Percentiles rank a stretch among this genome's conserved stretches.
Conservation (phyloP, 495 filamentous ascomycete species). For the Filosporella fistucella region DNA sequence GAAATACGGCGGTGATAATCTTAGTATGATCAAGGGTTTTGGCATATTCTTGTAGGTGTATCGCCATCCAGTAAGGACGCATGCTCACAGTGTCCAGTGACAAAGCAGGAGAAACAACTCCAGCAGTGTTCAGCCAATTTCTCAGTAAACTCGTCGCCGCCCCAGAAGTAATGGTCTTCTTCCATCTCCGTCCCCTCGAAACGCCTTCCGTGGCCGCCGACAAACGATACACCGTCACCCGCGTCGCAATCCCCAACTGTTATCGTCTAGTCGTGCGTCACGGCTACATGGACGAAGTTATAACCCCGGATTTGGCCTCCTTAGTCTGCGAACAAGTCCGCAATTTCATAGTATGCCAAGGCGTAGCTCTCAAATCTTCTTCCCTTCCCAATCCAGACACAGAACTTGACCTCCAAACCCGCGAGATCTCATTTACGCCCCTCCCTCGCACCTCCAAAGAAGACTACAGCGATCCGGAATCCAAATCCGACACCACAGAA, state of each 20-base stretch:
- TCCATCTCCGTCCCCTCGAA: conserved; percentile 55
- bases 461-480: conserved; percentile 1
- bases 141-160: conserved; percentile 53
- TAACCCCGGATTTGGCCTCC: conserved; percentile 54
- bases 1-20: conserved; percentile 36
- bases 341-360: conserved; percentile 35
- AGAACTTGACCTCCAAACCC: background rate
- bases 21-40: conserved; percentile 46
- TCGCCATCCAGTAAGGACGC: no score
- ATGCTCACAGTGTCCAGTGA: no score
- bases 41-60: conserved; percentile 66
- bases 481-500: conserved; percentile 1
- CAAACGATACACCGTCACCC: conserved; percentile 33
- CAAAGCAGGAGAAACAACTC: conserved; percentile 51
- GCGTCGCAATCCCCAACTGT: conserved; percentile 45
- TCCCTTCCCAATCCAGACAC: background rate
- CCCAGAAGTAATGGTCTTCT: conserved; percentile 55
- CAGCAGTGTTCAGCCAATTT: conserved; percentile 58
- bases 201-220: conserved; percentile 38
- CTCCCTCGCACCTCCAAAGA: conserved; percentile 1
- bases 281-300: conserved; percentile 66
- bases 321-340: conserved; percentile 57
- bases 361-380: conserved; percentile 18
- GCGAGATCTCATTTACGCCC: conserved; percentile 7
- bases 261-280: conserved; percentile 64